Evolutionary conservation across 1,284 basidiomycete genomes (phyloP).

Genomic region (Cystobasidiaceae sp.): DNA sequence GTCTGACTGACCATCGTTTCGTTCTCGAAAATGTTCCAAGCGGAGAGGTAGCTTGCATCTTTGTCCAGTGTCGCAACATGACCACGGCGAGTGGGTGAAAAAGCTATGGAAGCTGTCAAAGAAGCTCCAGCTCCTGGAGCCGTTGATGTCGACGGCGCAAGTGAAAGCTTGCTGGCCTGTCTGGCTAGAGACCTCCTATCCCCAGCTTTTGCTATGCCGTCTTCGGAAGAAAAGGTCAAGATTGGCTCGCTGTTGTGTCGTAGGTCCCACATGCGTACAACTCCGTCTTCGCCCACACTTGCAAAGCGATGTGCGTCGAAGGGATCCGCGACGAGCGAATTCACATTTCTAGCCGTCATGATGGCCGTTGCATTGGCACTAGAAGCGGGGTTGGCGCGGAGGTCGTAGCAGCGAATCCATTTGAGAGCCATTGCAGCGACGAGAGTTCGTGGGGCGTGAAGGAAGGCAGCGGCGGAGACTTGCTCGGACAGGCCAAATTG

Average conservation of each 20-base stretch:
- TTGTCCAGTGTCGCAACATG: constrained; percentile 62
- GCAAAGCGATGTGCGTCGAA: constrained; percentile 64
- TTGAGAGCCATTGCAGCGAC: constrained; percentile 38
- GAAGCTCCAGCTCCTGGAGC: not conserved
- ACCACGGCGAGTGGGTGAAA: constrained; percentile 61
- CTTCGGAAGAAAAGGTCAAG: constrained; percentile 66
- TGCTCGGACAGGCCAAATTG: constrained; percentile 37
- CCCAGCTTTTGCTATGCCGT: constrained; percentile 48
- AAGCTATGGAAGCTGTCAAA: constrained; percentile 54
- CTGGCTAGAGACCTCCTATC: not conserved
- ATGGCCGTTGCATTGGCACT: constrained; percentile 26
- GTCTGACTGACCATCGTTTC: too few relatives aligned
- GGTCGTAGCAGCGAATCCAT: constrained; percentile 39
- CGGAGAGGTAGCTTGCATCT: constrained; percentile 60
- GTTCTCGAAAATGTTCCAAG: constrained; percentile 60
- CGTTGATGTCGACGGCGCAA: constrained; percentile 1
- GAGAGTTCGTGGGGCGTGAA: constrained; percentile 30
- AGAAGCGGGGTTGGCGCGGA: constrained; percentile 23
- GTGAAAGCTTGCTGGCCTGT: constrained; percentile 13
- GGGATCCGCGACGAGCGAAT: constrained; percentile 63
- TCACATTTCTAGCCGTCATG: constrained; percentile 54
- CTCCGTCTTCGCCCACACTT: constrained; percentile 60
- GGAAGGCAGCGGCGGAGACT: constrained; percentile 37
- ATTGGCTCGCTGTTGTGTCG: constrained; percentile 59
- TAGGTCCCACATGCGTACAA: constrained; percentile 65